Evolutionary conservation across 1,139 yeast genomes (phyloP).

Genomic region (Pichia sp.): DNA sequence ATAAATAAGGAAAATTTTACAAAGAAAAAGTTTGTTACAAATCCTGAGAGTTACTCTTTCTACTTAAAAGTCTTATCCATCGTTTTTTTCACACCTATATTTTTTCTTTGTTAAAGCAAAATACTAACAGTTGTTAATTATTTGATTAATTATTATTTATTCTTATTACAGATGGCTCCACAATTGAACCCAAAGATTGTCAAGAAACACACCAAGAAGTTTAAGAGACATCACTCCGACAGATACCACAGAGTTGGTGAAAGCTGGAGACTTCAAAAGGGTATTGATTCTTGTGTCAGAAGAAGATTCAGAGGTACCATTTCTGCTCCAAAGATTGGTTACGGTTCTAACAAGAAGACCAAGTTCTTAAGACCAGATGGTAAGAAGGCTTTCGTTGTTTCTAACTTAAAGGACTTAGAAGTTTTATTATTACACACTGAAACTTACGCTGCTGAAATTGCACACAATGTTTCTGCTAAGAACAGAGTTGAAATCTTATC

Average conservation of each 20-base stretch:
- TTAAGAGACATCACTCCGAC: constrained; percentile 99
- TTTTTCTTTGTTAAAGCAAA: too few relatives aligned
- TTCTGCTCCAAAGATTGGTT: constrained; percentile 99
- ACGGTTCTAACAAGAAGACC: constrained; percentile 99
- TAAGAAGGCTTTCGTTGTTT: constrained; percentile 93
- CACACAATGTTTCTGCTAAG: constrained; percentile 96
- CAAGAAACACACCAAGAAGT: constrained; percentile 98
- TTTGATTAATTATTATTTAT: background rate
- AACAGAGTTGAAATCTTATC: constrained; percentile 96
- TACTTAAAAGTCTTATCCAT: too few relatives aligned
- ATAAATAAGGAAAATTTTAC: too few relatives aligned
- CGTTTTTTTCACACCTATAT: too few relatives aligned
- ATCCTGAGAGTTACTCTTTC: too few relatives aligned
- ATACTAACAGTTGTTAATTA: constrained; percentile 9
- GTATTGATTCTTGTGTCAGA: constrained; percentile 99
- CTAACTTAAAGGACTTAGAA: constrained; percentile 91
- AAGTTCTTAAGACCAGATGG: constrained; percentile 95
- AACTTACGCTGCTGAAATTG: constrained; percentile 99
- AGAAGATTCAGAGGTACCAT: constrained; percentile 99
- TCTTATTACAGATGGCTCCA: constrained; percentile 75
- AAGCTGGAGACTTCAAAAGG: constrained; percentile 99
- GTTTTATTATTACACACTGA: constrained; percentile 94
- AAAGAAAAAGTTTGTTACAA: too few relatives aligned
- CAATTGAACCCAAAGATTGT: constrained; percentile 99
- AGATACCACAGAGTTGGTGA: constrained; percentile 97